A percentile compares a stretch with the other conserved stretches of the same genome.
Conservation (phyloP, 345 rosid genomes). For the Camelina laxa region DNA sequence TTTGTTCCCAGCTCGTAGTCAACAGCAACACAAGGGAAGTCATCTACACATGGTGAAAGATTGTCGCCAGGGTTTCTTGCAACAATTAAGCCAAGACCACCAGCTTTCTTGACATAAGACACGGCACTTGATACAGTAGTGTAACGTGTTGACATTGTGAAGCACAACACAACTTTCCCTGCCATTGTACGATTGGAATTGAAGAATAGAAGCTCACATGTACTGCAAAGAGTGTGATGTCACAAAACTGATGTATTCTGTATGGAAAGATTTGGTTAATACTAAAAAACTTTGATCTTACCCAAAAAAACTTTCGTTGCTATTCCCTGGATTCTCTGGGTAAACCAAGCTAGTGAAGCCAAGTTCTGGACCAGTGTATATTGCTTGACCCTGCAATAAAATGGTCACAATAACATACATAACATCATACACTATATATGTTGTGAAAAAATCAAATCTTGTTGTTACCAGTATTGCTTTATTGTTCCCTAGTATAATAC, state of each 20-base stretch:
- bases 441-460: background rate
- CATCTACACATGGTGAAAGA: slow-evolving; percentile 39
- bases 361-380: slow-evolving; percentile 44
- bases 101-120: slow-evolving; percentile 39
- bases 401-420: background rate
- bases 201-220: slow-evolving; percentile 23
- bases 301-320: slow-evolving; percentile 33
- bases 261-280: background rate
- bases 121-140: slow-evolving; percentile 37
- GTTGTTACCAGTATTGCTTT: slow-evolving; percentile 41
- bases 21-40: slow-evolving; percentile 49
- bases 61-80: slow-evolving; percentile 39
- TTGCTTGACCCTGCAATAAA: slow-evolving; percentile 43
- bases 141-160: slow-evolving; percentile 31
- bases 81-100: slow-evolving; percentile 52
- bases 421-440: background rate
- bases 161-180: slow-evolving; percentile 43
- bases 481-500: slow-evolving; percentile 47
- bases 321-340: slow-evolving; percentile 45
- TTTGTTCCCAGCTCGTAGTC: slow-evolving; percentile 49
- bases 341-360: slow-evolving; percentile 48
- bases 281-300: background rate
- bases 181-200: slow-evolving; percentile 35
- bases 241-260: background rate
- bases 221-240: slow-evolving; percentile 16